Base-by-base conservation (phyloP, 345 rosid species). In the Pistacia vera region DNA sequence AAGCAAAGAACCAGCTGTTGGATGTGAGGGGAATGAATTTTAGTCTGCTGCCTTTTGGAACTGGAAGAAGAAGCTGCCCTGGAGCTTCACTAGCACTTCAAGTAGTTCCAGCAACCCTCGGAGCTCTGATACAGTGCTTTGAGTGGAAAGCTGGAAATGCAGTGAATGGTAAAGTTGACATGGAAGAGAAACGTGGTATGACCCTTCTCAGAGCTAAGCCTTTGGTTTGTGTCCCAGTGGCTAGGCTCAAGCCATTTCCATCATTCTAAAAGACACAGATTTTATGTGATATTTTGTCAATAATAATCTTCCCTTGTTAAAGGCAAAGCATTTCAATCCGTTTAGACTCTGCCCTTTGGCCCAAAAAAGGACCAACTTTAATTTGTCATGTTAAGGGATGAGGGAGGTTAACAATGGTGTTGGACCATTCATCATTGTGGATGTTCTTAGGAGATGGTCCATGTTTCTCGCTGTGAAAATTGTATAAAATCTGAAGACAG, bases 11-110 rank as follows among this genome's bases (percentile, higher is more conserved):
- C 49, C 75, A 75, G 36, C 49, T 74, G 60, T 44, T 80, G 18
- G 83, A 80, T 63, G 83, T 75, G 51, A 75, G 79, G 49, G 79
- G 79, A 22, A 79, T 60, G 56, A 58, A 18, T 58, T 58, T 58
- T 58, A 58, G 30, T 58, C 62, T 83, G 4, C 14, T 86, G 74
- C 87, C 89, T 11, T 86, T 86, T 57, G 86, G 86, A 8, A 80
- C 75, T 20, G 86, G 87, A 17, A 79, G 87, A 75, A 63, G 87
- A 67, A 67, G 82, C 64, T 86, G 89, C 68, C 86, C 85, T 14
- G 89, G 89, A 44, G 82, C 86, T 28, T 86, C 89, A 25, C 62
- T 79, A 44, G 89, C 86, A 4, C 56, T 83, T 36, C 85, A 69
- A 5, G 55, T 86, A 7, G 79, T 86, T 22, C 82, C 80, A 13